A percentile compares a stretch with the other conserved stretches of the same genome.
Evolutionary conservation across 1,139 yeast species (phyloP).

Genomic region (Pichia sp.): DNA sequence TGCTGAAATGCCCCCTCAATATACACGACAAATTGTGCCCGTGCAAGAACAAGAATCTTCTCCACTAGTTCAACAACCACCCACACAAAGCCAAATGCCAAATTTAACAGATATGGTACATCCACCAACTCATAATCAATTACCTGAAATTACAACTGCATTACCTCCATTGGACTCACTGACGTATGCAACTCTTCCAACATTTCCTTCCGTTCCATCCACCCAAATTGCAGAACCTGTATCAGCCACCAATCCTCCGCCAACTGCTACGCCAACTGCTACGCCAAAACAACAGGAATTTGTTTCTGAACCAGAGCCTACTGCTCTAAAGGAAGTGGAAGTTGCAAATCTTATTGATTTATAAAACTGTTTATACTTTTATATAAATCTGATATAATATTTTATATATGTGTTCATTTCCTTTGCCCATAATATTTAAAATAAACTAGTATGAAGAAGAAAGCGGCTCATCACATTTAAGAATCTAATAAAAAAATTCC

Average conservation of each 20-base stretch:
- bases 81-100: not conserved
- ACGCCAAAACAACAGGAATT: not conserved
- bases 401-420: not conserved
- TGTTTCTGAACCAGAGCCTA: not conserved
- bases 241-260: not conserved
- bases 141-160: not conserved
- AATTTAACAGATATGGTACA: not conserved
- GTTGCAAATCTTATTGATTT: constrained; percentile 11
- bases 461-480: not conserved
- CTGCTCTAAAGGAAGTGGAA: not conserved
- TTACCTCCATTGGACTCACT: not conserved
- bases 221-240: not conserved
- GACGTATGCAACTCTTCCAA: not conserved
- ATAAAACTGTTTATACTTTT: not conserved
- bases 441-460: not conserved
- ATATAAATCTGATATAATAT: not conserved
- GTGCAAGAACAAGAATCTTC: not conserved
- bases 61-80: not conserved
- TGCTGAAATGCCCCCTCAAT: not conserved
- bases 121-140: not conserved
- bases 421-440: too few species aligned
- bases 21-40: not conserved
- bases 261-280: too few species aligned
- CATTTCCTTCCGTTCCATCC: not conserved
- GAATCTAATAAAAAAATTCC: not conserved